Evolutionary conservation across 805 yeast genomes (phyloP).

Genomic region (Myxozyma neotropica): DNA sequence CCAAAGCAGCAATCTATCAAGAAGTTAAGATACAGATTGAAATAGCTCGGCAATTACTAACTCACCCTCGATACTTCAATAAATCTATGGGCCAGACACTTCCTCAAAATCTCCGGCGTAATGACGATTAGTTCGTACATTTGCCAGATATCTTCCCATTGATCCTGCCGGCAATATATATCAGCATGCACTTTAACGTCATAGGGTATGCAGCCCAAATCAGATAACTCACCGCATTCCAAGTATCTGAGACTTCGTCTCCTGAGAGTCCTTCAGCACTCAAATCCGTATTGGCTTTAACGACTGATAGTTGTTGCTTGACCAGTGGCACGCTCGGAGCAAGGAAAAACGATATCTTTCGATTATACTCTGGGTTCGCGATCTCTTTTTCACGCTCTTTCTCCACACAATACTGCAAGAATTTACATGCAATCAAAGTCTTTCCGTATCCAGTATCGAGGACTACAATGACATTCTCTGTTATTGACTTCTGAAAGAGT

Average conservation of each 20-base stretch:
- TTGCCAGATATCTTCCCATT: neutral
- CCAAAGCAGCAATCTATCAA: conserved; percentile 2
- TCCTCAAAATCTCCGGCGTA: conserved; percentile 5
- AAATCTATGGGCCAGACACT: neutral
- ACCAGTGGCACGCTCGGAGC: conserved; percentile 7
- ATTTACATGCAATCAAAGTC: conserved; percentile 17
- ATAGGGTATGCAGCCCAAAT: no score
- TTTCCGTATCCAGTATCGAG: conserved; percentile 22
- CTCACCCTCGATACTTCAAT: neutral
- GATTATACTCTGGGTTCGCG: neutral
- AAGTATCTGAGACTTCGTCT: neutral
- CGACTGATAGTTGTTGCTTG: neutral
- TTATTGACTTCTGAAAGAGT: conserved; percentile 9
- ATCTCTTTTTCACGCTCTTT: neutral
- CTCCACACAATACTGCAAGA: neutral
- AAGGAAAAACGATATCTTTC: neutral
- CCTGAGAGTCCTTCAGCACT: neutral
- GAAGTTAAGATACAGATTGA: no score
- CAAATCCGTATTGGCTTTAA: neutral
- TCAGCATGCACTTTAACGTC: no score
- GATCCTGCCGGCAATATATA: neutral
- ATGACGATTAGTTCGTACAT: neutral
- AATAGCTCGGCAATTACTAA: neutral
- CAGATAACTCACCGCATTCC: neutral
- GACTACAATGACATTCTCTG: conserved; percentile 14